Evolutionary conservation across 148 eudicot species (phyloP).

Genomic region (Silene uniflora): DNA sequence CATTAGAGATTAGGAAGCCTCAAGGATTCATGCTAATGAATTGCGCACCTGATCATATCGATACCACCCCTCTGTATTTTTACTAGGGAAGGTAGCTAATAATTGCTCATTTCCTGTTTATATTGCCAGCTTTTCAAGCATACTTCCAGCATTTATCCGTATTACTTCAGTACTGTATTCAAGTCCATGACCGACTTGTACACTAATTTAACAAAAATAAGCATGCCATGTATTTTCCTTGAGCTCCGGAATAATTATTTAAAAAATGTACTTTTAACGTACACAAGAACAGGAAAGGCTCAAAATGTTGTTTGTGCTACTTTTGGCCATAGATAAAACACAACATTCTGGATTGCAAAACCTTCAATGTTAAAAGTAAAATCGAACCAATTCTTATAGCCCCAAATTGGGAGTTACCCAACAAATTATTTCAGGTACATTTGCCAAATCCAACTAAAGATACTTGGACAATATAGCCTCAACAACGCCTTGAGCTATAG

Average conservation of each 20-base stretch:
- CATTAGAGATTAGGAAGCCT: background rate
- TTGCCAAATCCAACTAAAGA: constrained; percentile 25
- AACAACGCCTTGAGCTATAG: constrained; percentile 92
- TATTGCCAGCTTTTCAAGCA: background rate
- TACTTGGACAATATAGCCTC: constrained; percentile 82
- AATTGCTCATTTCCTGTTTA: background rate
- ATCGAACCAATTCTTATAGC: background rate
- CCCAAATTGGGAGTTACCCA: background rate
- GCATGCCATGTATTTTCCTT: background rate
- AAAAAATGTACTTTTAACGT: background rate
- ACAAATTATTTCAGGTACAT: background rate
- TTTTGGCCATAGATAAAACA: background rate
- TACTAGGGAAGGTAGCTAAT: too few species aligned
- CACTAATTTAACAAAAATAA: background rate
- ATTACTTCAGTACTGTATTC: background rate
- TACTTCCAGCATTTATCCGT: background rate
- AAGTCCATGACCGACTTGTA: background rate
- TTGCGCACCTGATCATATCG: too few species aligned
- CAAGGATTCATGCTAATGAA: too few species aligned
- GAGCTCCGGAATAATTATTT: background rate
- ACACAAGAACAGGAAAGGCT: background rate
- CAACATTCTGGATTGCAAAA: background rate
- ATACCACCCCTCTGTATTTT: too few species aligned
- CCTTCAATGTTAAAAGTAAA: background rate
- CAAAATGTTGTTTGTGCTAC: background rate